Percentiles rank a stretch among this genome's conserved stretches.
Evolutionary conservation across 75 land plant species (phyloP).

Genomic region (Pinus taeda): DNA sequence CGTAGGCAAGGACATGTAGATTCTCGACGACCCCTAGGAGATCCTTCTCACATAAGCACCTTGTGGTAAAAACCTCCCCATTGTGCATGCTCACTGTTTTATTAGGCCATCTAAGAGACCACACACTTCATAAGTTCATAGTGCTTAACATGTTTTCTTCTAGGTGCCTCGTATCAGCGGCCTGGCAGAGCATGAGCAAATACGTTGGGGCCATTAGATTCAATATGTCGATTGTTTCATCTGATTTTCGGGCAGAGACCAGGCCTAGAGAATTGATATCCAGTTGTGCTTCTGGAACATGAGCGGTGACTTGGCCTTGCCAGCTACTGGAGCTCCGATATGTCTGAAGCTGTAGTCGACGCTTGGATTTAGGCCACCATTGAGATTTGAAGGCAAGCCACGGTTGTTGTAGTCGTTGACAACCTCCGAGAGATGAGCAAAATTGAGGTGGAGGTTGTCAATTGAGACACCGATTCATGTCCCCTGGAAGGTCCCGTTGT

Average conservation of each 20-base stretch:
- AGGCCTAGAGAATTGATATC: conserved; percentile 21
- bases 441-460: conserved; percentile 4
- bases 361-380: conserved; percentile 45
- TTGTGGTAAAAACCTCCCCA: conserved; percentile 29
- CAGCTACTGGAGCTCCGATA: conserved; percentile 56
- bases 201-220: conserved; percentile 54
- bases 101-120: conserved; percentile 41
- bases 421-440: conserved; percentile 59
- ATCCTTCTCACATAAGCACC: conserved; percentile 53
- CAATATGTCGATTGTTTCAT: conserved; percentile 52
- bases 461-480: background rate
- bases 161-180: conserved; percentile 50
- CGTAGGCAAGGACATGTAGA: conserved; percentile 37
- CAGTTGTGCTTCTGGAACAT: conserved; percentile 58
- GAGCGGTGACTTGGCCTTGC: conserved; percentile 15
- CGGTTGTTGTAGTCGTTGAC: conserved; percentile 70
- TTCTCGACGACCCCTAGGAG: conserved; percentile 40
- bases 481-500: conserved; percentile 12
- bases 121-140: conserved; percentile 23
- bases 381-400: conserved; percentile 60
- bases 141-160: conserved; percentile 49
- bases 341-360: conserved; percentile 64
- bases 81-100: conserved; percentile 20
- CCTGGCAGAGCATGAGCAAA: conserved; percentile 57
- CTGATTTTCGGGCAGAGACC: conserved; percentile 42